Evolutionary conservation across 108 stramenopile species (phyloP).

Genomic region (Pseudonitzschia pungens): DNA sequence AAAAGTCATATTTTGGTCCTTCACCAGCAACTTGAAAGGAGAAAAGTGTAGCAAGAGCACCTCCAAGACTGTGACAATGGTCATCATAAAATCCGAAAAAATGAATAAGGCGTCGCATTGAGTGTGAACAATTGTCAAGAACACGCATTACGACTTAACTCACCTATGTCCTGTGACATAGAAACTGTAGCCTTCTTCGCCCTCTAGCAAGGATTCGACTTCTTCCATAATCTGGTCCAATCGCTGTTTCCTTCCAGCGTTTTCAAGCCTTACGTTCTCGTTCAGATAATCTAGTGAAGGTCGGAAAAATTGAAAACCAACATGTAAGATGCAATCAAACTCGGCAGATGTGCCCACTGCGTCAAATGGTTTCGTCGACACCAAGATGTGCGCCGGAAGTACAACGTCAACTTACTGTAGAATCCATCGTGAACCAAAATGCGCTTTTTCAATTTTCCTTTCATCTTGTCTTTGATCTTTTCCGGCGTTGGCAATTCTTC

Average conservation of each 20-base stretch:
- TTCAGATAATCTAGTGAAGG: neutral
- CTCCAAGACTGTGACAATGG: conserved; percentile 1
- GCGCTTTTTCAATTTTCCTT: neutral
- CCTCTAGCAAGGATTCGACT: neutral
- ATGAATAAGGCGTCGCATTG: neutral
- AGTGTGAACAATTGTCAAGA: neutral
- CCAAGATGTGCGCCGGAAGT: neutral
- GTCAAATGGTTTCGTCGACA: neutral
- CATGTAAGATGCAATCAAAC: neutral
- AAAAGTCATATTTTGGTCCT: neutral
- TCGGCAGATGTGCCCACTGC: too few species aligned
- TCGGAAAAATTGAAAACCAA: neutral
- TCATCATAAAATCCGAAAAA: neutral
- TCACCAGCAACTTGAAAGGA: conserved; percentile 1
- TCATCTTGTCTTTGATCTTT: conserved; percentile 5
- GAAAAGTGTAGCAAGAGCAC: neutral
- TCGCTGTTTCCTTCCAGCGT: neutral
- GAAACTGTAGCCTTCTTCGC: conserved; percentile 4
- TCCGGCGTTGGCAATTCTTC: neutral
- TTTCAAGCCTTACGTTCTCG: neutral
- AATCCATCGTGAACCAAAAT: conserved; percentile 4
- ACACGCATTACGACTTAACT: neutral
- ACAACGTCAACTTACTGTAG: neutral
- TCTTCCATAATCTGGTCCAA: neutral
- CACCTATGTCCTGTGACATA: conserved; percentile 13